Conservation (phyloP, 2,329 filamentous ascomycete species). For the Fusarium gaditjirri region DNA sequence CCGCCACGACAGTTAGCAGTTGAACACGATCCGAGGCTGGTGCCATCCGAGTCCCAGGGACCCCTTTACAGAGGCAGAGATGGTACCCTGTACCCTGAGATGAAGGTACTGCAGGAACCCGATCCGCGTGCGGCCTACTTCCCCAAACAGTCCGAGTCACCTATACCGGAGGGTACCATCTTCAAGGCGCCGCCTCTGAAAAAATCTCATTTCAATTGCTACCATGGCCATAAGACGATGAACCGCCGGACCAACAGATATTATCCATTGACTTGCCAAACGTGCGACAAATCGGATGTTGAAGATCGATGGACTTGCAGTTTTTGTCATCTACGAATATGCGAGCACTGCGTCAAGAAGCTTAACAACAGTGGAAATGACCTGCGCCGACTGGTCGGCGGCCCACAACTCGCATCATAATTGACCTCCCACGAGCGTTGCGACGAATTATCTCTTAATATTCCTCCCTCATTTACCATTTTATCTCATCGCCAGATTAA, state of each 20-base stretch:
- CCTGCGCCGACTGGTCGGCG: conserved; percentile 55
- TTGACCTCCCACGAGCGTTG: background rate
- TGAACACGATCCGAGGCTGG: conserved; percentile 47
- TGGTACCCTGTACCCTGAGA: conserved; percentile 56
- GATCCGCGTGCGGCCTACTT: conserved; percentile 53
- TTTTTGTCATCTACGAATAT: conserved; percentile 64
- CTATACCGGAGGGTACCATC: conserved; percentile 49
- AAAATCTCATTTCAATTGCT: conserved; percentile 59
- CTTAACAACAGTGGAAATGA: conserved; percentile 57
- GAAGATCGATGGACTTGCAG: conserved; percentile 59
- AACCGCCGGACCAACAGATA: conserved; percentile 58
- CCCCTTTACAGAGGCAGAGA: conserved; percentile 51
- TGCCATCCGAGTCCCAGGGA: conserved; percentile 49
- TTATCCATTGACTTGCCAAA: conserved; percentile 65
- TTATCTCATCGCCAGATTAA: conserved; percentile 1
- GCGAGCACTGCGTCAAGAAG: conserved; percentile 57
- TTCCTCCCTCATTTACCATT: background rate
- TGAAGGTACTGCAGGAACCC: conserved; percentile 49
- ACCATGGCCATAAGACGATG: conserved; percentile 60
- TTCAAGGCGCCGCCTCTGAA: conserved; percentile 57
- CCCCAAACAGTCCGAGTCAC: conserved; percentile 47
- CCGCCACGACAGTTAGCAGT: conserved; percentile 38
- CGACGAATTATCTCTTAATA: background rate
- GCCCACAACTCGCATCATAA: conserved; percentile 26
- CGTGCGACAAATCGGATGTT: conserved; percentile 59